Evolutionary conservation across 2,329 filamentous ascomycete genomes (phyloP).

Genomic region (Exserohilum turcica): DNA sequence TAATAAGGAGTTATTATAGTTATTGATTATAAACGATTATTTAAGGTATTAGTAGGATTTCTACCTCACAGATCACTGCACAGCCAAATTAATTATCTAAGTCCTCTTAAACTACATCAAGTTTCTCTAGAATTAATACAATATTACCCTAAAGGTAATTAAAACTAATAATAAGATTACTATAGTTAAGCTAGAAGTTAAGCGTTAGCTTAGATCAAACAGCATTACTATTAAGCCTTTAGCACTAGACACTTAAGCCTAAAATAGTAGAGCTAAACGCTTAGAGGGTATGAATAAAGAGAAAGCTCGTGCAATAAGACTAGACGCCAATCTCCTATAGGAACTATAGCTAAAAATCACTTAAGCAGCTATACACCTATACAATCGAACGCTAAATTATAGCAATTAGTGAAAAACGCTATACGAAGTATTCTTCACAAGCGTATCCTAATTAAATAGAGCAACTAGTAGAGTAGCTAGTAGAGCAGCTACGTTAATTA

Average conservation of each 20-base stretch:
- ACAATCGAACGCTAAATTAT: slow-evolving; percentile 14
- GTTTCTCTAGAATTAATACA: not conserved
- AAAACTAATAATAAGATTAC: slow-evolving; percentile 2
- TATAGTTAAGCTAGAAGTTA: not conserved
- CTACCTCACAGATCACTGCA: not conserved
- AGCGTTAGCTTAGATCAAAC: not conserved
- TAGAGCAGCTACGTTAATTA: too few relatives aligned
- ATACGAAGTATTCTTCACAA: slow-evolving; percentile 5
- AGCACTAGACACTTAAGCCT: slow-evolving; percentile 11
- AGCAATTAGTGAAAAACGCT: slow-evolving; percentile 10
- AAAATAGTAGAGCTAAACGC: slow-evolving; percentile 1
- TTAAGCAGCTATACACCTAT: slow-evolving; percentile 7
- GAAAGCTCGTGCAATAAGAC: slow-evolving; percentile 6
- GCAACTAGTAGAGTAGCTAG: too few relatives aligned
- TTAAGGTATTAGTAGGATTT: not conserved
- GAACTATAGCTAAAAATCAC: slow-evolving; percentile 6
- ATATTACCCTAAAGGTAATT: not conserved
- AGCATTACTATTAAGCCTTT: slow-evolving; percentile 12
- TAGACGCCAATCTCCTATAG: slow-evolving; percentile 9
- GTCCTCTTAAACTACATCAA: not conserved
- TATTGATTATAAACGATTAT: not conserved
- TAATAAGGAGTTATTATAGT: too few relatives aligned
- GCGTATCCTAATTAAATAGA: not conserved
- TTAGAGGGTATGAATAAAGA: slow-evolving; percentile 15
- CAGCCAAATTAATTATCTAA: not conserved